phyloP scores from a whole-genome alignment of 768 basidiomycete genomes.

The Termitomyces titanicus region DNA sequence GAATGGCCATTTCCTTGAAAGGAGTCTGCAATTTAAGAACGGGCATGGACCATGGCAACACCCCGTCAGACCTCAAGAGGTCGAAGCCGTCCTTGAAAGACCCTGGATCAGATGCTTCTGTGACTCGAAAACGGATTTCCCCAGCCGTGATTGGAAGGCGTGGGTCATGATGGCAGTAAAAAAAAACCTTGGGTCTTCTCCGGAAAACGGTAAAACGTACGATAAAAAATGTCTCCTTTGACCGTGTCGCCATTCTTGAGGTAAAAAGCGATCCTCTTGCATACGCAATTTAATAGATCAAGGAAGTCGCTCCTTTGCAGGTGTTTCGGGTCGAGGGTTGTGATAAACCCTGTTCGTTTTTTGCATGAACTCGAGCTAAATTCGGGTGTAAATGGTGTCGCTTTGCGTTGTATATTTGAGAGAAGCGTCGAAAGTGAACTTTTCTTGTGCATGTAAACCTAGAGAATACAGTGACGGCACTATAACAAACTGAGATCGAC shows the following conservation, averaged over 20 bases:
- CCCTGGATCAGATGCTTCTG: constrained; percentile 1
- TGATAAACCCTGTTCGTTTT: background rate
- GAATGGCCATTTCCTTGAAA: background rate
- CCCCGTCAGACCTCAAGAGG: constrained; percentile 5
- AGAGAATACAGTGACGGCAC: too few relatives aligned
- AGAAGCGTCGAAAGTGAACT: too few relatives aligned
- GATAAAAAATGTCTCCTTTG: background rate
- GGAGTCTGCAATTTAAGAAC: background rate
- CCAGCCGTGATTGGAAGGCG: background rate
- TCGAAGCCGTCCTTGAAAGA: constrained; percentile 12
- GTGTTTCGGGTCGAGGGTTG: background rate
- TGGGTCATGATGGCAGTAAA: background rate
- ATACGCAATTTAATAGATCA: too few relatives aligned
- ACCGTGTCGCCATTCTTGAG: background rate
- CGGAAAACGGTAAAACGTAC: background rate
- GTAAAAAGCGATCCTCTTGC: background rate
- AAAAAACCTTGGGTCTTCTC: background rate
- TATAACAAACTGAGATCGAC: too few relatives aligned
- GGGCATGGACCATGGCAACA: constrained; percentile 12
- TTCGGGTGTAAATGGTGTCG: too few relatives aligned
- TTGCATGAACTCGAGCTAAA: too few relatives aligned
- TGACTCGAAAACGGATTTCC: constrained; percentile 17
- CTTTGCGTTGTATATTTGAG: too few relatives aligned
- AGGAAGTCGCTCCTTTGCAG: background rate
- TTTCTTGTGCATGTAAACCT: too few relatives aligned